A percentile compares a stretch with the other conserved stretches of the same genome.
These are phyloP conservation scores for Clathrus columnatus DNA, from an alignment of 768 basidiomycete species.

Conservation along the genomic window DNA sequence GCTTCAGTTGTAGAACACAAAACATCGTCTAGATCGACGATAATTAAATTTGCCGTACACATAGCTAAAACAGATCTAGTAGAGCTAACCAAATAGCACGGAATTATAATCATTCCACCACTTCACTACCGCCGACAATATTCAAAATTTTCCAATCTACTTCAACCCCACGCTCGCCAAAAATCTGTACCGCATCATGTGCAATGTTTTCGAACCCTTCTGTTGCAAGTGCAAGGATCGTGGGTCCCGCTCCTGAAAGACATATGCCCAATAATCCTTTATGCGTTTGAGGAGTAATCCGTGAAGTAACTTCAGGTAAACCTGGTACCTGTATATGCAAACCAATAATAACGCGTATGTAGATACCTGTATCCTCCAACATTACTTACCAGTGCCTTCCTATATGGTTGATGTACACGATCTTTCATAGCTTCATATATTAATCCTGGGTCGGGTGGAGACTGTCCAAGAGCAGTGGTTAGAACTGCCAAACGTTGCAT, in stretches of 20 bases:
- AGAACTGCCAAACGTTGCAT: conserved; percentile 92
- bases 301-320: conserved; percentile 82
- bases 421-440: conserved; percentile 99
- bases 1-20: conserved; percentile 51
- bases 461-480: conserved; percentile 84
- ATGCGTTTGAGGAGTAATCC: conserved; percentile 81
- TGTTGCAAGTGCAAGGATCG: conserved; percentile 91
- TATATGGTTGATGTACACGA: conserved; percentile 93
- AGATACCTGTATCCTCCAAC: neutral
- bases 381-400: conserved; percentile 65
- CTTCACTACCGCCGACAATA: conserved; percentile 41
- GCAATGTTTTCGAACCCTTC: conserved; percentile 78
- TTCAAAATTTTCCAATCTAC: conserved; percentile 88
- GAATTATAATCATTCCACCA: conserved; percentile 13
- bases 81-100: no score
- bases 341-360: neutral
- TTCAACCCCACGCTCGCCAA: conserved; percentile 59
- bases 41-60: conserved; percentile 33
- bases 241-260: conserved; percentile 95
- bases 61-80: no score
- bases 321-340: conserved; percentile 72
- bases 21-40: conserved; percentile 63
- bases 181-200: conserved; percentile 67
- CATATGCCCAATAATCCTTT: conserved; percentile 96
- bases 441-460: conserved; percentile 89